Percentiles rank a stretch among this genome's conserved stretches.
phyloP scores from a whole-genome alignment of 1,284 basidiomycete species.

The Singerocomus inundabilis region DNA sequence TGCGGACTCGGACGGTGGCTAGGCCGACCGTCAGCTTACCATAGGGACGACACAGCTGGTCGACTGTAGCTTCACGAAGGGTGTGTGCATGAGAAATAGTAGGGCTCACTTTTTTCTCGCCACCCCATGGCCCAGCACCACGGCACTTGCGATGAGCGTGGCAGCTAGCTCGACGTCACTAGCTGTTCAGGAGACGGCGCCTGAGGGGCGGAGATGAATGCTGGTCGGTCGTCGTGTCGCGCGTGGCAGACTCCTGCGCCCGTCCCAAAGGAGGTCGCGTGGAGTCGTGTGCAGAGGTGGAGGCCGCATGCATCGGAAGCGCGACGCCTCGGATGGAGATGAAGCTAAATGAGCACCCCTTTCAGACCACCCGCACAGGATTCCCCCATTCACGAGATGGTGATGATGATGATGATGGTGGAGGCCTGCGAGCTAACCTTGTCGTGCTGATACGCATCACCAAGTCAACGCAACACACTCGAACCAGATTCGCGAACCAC shows the following conservation, averaged over 20 bases:
- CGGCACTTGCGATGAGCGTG: too few relatives aligned
- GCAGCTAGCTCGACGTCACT: too few relatives aligned
- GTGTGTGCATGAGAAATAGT: too few relatives aligned
- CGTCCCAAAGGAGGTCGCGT: constrained; percentile 14
- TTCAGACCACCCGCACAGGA: constrained; percentile 15
- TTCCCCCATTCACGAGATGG: too few relatives aligned
- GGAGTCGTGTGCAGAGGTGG: constrained; percentile 5
- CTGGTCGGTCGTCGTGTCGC: too few relatives aligned
- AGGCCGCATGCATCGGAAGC: constrained; percentile 22
- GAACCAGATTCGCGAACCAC: too few relatives aligned
- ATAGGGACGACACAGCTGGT: constrained; percentile 22
- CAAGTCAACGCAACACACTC: too few relatives aligned
- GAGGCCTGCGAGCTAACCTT: constrained; percentile 38
- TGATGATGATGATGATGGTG: too few relatives aligned
- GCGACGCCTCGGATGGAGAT: constrained; percentile 8
- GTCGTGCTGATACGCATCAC: constrained; percentile 21
- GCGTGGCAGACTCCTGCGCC: constrained; percentile 12
- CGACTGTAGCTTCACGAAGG: too few relatives aligned
- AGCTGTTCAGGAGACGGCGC: too few relatives aligned
- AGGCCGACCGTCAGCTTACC: constrained; percentile 14
- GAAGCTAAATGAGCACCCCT: constrained; percentile 12
- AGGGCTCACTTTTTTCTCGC: too few relatives aligned
- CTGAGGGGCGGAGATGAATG: constrained; percentile 29
- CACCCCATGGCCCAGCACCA: too few relatives aligned
- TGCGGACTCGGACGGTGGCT: constrained; percentile 27